These are phyloP conservation scores for Saccharomyces pastorianus DNA, from an alignment of 1,139 yeast species.

Conservation along the genomic window DNA sequence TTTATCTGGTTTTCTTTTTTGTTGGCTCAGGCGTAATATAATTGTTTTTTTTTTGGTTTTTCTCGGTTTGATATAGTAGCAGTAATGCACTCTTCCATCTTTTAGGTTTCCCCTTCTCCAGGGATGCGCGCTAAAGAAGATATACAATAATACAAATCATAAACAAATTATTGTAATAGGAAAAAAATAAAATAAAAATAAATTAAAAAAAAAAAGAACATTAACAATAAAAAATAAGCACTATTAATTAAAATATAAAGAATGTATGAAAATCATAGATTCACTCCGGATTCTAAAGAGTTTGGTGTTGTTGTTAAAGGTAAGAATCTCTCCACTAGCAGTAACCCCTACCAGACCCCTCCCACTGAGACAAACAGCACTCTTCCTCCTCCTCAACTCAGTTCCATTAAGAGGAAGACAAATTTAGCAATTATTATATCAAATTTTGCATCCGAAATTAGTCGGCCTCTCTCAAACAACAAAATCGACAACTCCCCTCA, in stretches of 20 bases:
- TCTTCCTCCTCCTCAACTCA: not conserved
- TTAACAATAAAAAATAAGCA: too few species aligned
- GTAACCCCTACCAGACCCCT: slow-evolving; percentile 20
- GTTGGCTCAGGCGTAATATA: not conserved
- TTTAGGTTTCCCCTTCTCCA: not conserved
- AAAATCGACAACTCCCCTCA: slow-evolving; percentile 8
- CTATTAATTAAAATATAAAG: not conserved
- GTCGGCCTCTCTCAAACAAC: not conserved
- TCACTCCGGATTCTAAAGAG: not conserved
- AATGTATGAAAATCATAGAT: not conserved
- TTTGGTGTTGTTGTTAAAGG: not conserved
- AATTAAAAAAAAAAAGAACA: too few species aligned
- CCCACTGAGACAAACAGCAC: slow-evolving; percentile 13
- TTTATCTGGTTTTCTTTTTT: not conserved
- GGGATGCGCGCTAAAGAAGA: not conserved
- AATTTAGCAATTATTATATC: not conserved
- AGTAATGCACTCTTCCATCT: not conserved
- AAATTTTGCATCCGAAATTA: not conserved
- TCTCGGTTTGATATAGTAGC: not conserved
- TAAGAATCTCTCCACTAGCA: not conserved
- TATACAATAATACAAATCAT: not conserved
- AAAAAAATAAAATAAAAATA: too few species aligned
- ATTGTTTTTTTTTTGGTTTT: not conserved
- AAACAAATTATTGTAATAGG: too few species aligned
- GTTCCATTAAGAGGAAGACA: not conserved